Evolutionary conservation across 1,284 basidiomycete genomes (phyloP).

Genomic region (Entoloma clypeatum): DNA sequence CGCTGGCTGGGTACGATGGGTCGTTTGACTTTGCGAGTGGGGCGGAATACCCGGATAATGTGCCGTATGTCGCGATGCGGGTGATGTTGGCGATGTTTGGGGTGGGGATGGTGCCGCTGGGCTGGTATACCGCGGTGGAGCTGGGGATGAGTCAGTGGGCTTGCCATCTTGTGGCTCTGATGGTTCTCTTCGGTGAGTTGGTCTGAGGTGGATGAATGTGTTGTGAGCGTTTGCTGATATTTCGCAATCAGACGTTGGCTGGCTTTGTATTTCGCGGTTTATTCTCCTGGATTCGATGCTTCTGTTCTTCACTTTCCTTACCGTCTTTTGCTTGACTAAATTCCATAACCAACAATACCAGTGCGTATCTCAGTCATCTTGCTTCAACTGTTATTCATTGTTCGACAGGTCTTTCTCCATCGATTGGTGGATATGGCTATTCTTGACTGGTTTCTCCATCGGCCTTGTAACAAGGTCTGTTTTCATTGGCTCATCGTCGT

Average conservation of each 20-base stretch:
- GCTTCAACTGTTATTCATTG: slow-evolving; percentile 3
- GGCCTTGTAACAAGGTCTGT: slow-evolving; percentile 88
- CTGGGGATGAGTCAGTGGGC: slow-evolving; percentile 89
- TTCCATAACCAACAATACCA: slow-evolving; percentile 96
- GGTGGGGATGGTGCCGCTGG: slow-evolving; percentile 91
- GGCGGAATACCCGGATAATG: slow-evolving; percentile 75
- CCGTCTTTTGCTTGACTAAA: slow-evolving; percentile 91
- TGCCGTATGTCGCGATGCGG: slow-evolving; percentile 94
- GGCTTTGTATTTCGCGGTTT: slow-evolving; percentile 95
- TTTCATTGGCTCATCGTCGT: neutral
- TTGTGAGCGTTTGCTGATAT: neutral
- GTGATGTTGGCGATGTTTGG: slow-evolving; percentile 94
- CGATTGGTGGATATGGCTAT: slow-evolving; percentile 97
- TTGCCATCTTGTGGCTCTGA: slow-evolving; percentile 89
- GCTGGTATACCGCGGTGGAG: slow-evolving; percentile 96
- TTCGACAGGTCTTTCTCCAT: slow-evolving; percentile 75
- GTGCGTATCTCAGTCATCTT: slow-evolving; percentile 42
- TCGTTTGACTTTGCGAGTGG: slow-evolving; percentile 95
- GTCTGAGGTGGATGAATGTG: no score
- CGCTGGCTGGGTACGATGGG: slow-evolving; percentile 90
- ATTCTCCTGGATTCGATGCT: slow-evolving; percentile 98
- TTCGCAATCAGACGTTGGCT: slow-evolving; percentile 77
- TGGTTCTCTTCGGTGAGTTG: slow-evolving; percentile 87
- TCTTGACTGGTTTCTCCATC: slow-evolving; percentile 88
- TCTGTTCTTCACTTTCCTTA: slow-evolving; percentile 96